A percentile compares a stretch with the other conserved stretches of the same genome.
Evolutionary conservation across 2,329 filamentous ascomycete genomes (phyloP).

Genomic region (Tolypocladium sp.): DNA sequence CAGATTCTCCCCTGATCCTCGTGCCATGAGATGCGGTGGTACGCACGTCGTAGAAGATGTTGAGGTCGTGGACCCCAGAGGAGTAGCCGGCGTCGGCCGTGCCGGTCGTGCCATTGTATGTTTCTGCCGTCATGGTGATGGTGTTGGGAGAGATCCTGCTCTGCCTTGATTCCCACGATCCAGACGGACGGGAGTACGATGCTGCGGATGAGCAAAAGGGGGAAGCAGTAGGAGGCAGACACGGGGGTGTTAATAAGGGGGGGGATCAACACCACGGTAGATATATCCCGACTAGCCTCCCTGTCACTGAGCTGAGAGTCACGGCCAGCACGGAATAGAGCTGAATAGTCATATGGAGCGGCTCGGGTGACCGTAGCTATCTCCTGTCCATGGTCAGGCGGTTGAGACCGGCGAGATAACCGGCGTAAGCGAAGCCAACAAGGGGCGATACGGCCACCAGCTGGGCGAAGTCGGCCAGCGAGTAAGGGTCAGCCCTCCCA

Average conservation of each 20-base stretch:
- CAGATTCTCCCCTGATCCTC: not conserved
- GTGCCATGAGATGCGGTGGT: not conserved
- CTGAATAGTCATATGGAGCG: not conserved
- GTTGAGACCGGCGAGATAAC: not conserved
- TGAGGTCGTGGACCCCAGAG: slow-evolving; percentile 55
- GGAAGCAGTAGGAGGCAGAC: not conserved
- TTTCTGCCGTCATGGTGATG: slow-evolving; percentile 17
- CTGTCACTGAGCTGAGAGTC: not conserved
- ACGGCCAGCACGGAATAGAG: not conserved
- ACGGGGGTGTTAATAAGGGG: not conserved
- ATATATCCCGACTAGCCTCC: not conserved
- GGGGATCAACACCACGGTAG: not conserved
- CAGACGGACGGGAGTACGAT: not conserved
- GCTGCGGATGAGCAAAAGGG: not conserved
- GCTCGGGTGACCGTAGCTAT: not conserved
- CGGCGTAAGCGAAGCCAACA: not conserved
- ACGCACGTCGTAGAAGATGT: slow-evolving; percentile 72
- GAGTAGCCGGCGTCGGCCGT: slow-evolving; percentile 43
- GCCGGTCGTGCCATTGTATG: slow-evolving; percentile 42
- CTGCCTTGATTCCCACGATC: not conserved
- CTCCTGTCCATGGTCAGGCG: not conserved
- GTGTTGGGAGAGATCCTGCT: not conserved
- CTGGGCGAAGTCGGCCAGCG: not conserved
- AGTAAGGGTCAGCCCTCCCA: not conserved
- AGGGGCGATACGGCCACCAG: not conserved